Conservation (phyloP, 495 filamentous ascomycete species). For the Tuber melanosporum region DNA sequence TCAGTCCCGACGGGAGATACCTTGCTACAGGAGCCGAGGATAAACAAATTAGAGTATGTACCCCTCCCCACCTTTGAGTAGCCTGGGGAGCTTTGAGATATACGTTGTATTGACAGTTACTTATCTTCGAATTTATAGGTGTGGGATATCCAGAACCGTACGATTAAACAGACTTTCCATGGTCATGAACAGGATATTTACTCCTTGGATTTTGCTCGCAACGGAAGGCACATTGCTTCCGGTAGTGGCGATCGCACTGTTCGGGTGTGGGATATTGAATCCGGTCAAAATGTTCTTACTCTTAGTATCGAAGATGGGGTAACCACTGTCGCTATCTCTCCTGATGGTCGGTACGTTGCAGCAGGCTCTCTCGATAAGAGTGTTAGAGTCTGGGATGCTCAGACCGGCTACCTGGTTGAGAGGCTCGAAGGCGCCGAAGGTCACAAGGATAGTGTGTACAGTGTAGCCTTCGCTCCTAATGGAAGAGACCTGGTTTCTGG, state of each 20-base stretch:
- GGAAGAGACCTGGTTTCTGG: constrained; percentile 81
- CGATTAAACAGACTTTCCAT: constrained; percentile 72
- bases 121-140: constrained; percentile 52
- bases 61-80: constrained; percentile 3
- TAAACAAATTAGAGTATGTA: constrained; percentile 77
- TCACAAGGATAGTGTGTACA: constrained; percentile 89
- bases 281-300: constrained; percentile 63
- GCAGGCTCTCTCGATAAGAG: constrained; percentile 87
- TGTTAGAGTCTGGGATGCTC: constrained; percentile 81
- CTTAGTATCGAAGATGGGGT: constrained; percentile 85
- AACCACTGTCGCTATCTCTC: constrained; percentile 86
- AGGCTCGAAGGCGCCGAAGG: constrained; percentile 78
- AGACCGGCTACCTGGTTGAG: constrained; percentile 72
- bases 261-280: constrained; percentile 79
- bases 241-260: constrained; percentile 84
- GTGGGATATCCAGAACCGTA: constrained; percentile 72
- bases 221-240: constrained; percentile 81
- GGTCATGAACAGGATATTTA: constrained; percentile 93
- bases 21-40: constrained; percentile 86
- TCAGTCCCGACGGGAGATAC: constrained; percentile 84
- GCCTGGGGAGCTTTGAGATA: not conserved
- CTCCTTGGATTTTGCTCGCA: constrained; percentile 81
- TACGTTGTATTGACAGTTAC: constrained; percentile 17
- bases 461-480: constrained; percentile 82
- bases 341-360: constrained; percentile 76